Base-by-base conservation (phyloP, 306 rosid genomes). In the Begonia fuchsioides region DNA sequence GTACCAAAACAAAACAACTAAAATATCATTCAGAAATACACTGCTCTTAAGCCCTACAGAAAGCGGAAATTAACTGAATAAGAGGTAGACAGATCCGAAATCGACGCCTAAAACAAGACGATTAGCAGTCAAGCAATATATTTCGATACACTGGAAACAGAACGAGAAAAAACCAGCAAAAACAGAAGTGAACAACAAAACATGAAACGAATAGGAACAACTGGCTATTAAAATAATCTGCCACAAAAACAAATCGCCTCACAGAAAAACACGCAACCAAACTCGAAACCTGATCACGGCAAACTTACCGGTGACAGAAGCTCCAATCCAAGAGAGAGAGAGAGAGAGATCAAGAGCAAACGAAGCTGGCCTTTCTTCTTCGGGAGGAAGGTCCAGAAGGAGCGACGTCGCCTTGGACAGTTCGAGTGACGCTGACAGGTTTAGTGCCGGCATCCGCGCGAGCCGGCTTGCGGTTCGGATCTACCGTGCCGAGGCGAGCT, bases 21-120 rank as follows among this genome's bases (percentile, higher is more conserved):
- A 4, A 10, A n/a, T 13, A 41, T 41, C n/a, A 10, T 13, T 10
- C 45, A 41, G 14, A 41, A 41, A 41, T 2, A 41, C 45, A 41
- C 12, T n/a, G 12, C 10, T 41, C 45, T n/a, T 10, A 41, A 41
- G 3, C 45, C 45, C 45, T 41, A 11, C 10, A 41, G 14, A 41
- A 41, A 41, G 14, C 1, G 14, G 14, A 41, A 11, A 41, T 10
- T 4, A 11, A 3, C 45, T 10, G 9, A 10, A n/a, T n/a, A n/a
- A 41, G 14, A 41, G 45, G 6, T 2, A 41, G 45, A 11, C 5
- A 47, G 73, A 68, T 68, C 73, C 64, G n/a, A 43, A 41, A 41
- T 41, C 14, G 45, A 41, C 4, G 45, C 45, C 45, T 10, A 41
- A 41, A 0, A 10, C 9, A 2, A 41, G 45, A 13, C 45, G 14